Evolutionary conservation across 495 filamentous ascomycete species (phyloP).

Genomic region (Cercophora samala): DNA sequence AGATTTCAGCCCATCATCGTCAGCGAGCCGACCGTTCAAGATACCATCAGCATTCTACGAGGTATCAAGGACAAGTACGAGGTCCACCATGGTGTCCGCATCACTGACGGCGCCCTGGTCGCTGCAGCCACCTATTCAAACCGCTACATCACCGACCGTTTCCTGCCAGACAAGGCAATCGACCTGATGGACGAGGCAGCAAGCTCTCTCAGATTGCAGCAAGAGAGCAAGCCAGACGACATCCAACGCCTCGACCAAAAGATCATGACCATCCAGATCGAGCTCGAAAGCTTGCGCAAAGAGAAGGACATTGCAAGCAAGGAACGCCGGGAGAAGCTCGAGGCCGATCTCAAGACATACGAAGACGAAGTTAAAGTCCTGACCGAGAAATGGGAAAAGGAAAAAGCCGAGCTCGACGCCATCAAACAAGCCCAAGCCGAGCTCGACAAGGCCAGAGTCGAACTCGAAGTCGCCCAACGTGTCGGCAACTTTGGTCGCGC

Average conservation of each 20-base stretch:
- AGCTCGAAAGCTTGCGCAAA: conserved; percentile 91
- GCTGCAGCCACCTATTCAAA: conserved; percentile 90
- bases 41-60: conserved; percentile 92
- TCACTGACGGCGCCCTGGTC: conserved; percentile 88
- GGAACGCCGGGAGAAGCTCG: conserved; percentile 83
- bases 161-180: conserved; percentile 94
- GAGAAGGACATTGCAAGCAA: conserved; percentile 85
- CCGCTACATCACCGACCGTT: conserved; percentile 94
- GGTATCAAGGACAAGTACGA: conserved; percentile 97
- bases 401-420: conserved; percentile 74
- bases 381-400: conserved; percentile 83
- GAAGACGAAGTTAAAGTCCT: conserved; percentile 65
- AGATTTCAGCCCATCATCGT: conserved; percentile 93
- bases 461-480: conserved; percentile 83
- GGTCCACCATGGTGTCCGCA: conserved; percentile 91
- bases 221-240: conserved; percentile 93
- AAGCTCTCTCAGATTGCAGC: conserved; percentile 82
- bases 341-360: conserved; percentile 67
- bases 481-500: conserved; percentile 89
- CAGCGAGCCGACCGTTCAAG: conserved; percentile 80
- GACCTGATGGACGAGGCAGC: conserved; percentile 96
- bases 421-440: conserved; percentile 84
- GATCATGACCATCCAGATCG: conserved; percentile 96
- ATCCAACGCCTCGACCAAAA: conserved; percentile 87
- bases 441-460: conserved; percentile 76